Evolutionary conservation across 106 monocot species (phyloP).

Genomic region (Posidonia australis): DNA sequence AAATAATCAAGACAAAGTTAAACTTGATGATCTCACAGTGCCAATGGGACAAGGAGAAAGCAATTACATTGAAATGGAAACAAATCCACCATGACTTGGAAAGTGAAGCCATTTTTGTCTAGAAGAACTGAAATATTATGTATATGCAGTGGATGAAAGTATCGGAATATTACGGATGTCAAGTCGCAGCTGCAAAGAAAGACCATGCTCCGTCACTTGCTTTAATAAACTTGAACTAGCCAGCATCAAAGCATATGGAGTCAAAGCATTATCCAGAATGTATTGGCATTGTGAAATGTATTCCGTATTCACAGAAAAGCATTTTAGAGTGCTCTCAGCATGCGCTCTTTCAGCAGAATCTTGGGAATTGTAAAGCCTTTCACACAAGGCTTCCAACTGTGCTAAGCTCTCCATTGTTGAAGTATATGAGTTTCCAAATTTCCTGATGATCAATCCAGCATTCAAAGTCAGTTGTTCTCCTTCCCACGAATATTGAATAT

Average conservation of each 20-base stretch:
- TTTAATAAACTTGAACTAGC: conserved; percentile 97
- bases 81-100: neutral
- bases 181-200: conserved; percentile 84
- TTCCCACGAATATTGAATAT: conserved; percentile 26
- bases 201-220: conserved; percentile 94
- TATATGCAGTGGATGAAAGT: neutral
- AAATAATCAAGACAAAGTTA: neutral
- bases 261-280: conserved; percentile 96
- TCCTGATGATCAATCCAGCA: conserved; percentile 40
- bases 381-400: conserved; percentile 89
- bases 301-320: conserved; percentile 88
- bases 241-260: conserved; percentile 98
- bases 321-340: conserved; percentile 87
- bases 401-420: conserved; percentile 89
- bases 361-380: conserved; percentile 95
- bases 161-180: conserved; percentile 87
- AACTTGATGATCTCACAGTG: neutral
- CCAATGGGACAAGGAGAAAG: neutral
- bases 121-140: neutral
- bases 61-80: neutral
- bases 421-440: conserved; percentile 27
- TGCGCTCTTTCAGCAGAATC: conserved; percentile 89
- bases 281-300: conserved; percentile 97
- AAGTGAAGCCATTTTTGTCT: neutral
- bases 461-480: conserved; percentile 35